These are phyloP conservation scores for Laguncularia racemosa DNA, from an alignment of 345 rosid genomes.

Conservation along the genomic window DNA sequence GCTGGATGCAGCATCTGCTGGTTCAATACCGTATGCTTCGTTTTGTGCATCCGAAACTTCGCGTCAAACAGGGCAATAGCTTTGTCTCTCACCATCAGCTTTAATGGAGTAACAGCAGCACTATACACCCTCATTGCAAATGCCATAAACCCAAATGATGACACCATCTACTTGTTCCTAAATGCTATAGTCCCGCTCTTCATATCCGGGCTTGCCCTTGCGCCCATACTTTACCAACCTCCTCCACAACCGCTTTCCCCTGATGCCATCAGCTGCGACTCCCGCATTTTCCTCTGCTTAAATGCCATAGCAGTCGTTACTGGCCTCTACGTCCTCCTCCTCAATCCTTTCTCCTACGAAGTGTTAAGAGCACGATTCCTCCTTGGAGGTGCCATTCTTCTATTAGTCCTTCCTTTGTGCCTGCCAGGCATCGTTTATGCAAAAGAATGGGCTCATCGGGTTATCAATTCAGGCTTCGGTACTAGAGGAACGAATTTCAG, in stretches of 20 bases:
- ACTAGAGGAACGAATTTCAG: conserved; percentile 26
- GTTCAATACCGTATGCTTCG: conserved; percentile 84
- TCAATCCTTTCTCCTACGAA: conserved; percentile 30
- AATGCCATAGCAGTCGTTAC: conserved; percentile 49
- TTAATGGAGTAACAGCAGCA: conserved; percentile 73
- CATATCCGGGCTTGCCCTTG: conserved; percentile 33
- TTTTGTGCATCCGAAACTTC: conserved; percentile 73
- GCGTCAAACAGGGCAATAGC: conserved; percentile 54
- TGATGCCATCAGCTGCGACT: conserved; percentile 26
- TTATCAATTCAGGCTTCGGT: conserved; percentile 11
- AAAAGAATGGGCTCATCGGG: conserved; percentile 33
- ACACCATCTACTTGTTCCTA: conserved; percentile 48
- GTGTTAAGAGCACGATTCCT: conserved; percentile 38
- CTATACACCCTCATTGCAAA: conserved; percentile 61
- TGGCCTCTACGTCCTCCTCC: conserved; percentile 61
- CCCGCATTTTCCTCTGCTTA: conserved; percentile 43
- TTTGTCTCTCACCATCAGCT: conserved; percentile 62
- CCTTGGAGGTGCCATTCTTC: conserved; percentile 40
- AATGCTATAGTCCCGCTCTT: conserved; percentile 54
- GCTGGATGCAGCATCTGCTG: conserved; percentile 87
- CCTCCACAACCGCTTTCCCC: conserved; percentile 23
- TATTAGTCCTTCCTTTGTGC: conserved; percentile 47
- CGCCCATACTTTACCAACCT: conserved; percentile 49
- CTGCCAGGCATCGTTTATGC: conserved; percentile 54
- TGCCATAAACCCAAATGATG: conserved; percentile 33